Evolutionary conservation across 257 asterid species (phyloP).

Genomic region (Solanum raphanifolium): DNA sequence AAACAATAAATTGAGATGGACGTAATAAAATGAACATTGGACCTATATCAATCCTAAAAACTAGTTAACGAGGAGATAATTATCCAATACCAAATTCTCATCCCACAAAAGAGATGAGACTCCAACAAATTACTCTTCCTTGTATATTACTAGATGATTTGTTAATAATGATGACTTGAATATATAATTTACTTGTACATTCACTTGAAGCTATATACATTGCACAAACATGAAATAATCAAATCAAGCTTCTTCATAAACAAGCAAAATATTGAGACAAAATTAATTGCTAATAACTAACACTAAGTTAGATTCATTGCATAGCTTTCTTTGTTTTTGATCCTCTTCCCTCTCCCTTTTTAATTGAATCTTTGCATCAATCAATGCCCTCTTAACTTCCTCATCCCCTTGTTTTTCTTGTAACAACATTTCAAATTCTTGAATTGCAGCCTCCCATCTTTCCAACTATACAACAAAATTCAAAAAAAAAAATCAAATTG

Average conservation of each 20-base stretch:
- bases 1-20: background rate
- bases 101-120: background rate
- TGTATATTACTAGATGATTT: background rate
- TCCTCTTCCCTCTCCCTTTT: slow-evolving; percentile 13
- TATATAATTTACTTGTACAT: background rate
- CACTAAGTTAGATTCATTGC: background rate
- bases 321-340: background rate
- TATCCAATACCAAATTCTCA: background rate
- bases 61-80: background rate
- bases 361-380: slow-evolving; percentile 27
- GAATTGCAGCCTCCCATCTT: slow-evolving; percentile 56
- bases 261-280: background rate
- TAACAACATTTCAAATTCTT: slow-evolving; percentile 43
- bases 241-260: background rate
- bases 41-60: background rate
- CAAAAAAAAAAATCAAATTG: background rate
- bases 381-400: slow-evolving; percentile 21
- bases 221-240: background rate
- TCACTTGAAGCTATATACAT: background rate
- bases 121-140: background rate
- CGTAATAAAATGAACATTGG: background rate
- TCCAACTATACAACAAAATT: slow-evolving; percentile 26
- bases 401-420: slow-evolving; percentile 44
- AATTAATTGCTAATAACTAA: slow-evolving; percentile 1
- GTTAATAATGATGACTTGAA: background rate